phyloP scores from a whole-genome alignment of 768 basidiomycete genomes.

The Leccinum imitatum region DNA sequence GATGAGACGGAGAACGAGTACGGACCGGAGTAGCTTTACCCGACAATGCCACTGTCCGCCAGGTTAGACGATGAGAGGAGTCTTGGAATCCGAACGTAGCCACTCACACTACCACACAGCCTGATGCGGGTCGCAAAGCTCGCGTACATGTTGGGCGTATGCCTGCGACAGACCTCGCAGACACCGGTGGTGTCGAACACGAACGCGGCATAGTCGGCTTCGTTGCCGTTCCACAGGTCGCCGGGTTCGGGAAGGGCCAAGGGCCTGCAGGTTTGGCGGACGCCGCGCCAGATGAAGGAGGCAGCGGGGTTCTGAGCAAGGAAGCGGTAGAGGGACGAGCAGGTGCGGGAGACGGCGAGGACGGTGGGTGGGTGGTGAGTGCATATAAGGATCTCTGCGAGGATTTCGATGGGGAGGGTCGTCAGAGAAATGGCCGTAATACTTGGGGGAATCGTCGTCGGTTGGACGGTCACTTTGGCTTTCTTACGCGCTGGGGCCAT shows the following conservation, averaged over 20 bases:
- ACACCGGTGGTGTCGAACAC: constrained; percentile 52
- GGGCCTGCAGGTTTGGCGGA: constrained; percentile 39
- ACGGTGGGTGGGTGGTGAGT: constrained; percentile 55
- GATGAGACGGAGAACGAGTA: not conserved
- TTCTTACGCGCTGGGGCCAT: constrained; percentile 5
- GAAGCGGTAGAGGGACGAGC: constrained; percentile 50
- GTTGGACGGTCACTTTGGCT: constrained; percentile 4
- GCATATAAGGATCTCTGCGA: constrained; percentile 59
- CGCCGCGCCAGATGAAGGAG: constrained; percentile 58
- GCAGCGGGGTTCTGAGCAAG: constrained; percentile 45
- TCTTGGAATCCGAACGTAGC: not conserved
- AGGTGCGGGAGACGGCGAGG: constrained; percentile 58
- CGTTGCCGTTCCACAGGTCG: constrained; percentile 40
- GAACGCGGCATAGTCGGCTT: constrained; percentile 62
- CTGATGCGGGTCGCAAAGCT: constrained; percentile 51
- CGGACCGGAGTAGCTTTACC: constrained; percentile 19
- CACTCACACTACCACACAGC: constrained; percentile 43
- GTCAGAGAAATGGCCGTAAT: constrained; percentile 11
- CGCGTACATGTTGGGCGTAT: constrained; percentile 37
- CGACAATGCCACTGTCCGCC: constrained; percentile 21
- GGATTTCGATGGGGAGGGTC: constrained; percentile 57
- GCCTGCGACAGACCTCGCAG: constrained; percentile 54
- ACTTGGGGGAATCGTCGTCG: not conserved
- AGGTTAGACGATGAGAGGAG: not conserved
- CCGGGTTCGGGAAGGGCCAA: constrained; percentile 42